Conservation (phyloP, 257 asterid species). For the Ilex asprella region DNA sequence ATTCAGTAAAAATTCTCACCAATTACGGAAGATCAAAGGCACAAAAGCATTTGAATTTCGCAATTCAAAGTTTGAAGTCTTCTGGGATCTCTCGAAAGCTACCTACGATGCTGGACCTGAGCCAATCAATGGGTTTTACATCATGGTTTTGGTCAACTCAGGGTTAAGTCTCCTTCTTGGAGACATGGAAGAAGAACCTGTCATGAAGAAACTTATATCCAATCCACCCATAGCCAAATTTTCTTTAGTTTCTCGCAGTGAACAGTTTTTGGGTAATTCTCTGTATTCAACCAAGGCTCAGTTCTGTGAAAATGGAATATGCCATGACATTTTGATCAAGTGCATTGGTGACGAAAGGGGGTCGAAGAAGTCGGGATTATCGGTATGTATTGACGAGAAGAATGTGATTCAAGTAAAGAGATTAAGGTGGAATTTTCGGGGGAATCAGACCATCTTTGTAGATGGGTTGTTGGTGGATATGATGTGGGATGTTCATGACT, state of each 20-base stretch:
- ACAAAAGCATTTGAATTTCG: constrained; percentile 26
- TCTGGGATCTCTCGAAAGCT: constrained; percentile 69
- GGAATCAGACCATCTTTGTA: constrained; percentile 67
- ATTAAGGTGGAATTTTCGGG: constrained; percentile 80
- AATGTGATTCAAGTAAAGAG: constrained; percentile 59
- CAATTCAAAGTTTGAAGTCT: constrained; percentile 29
- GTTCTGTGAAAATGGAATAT: constrained; percentile 42
- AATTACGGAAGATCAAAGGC: constrained; percentile 30
- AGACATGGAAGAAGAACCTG: constrained; percentile 35
- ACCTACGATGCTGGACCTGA: constrained; percentile 53
- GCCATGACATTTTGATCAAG: constrained; percentile 55
- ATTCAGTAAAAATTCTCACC: constrained; percentile 23
- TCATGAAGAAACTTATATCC: constrained; percentile 17
- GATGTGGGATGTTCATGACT: constrained; percentile 90
- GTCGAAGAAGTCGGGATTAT: constrained; percentile 21
- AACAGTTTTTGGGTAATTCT: constrained; percentile 38
- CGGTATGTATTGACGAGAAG: constrained; percentile 55
- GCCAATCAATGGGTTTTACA: constrained; percentile 44
- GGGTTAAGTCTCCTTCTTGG: constrained; percentile 44
- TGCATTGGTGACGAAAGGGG: constrained; percentile 27
- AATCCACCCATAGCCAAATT: constrained; percentile 11
- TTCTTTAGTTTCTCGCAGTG: constrained; percentile 44
- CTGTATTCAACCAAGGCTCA: constrained; percentile 47
- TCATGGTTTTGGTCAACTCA: constrained; percentile 38
- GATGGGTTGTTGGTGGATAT: constrained; percentile 72